Evolutionary conservation across 2,329 filamentous ascomycete species (phyloP).

Genomic region (Hypoxylon sp.): DNA sequence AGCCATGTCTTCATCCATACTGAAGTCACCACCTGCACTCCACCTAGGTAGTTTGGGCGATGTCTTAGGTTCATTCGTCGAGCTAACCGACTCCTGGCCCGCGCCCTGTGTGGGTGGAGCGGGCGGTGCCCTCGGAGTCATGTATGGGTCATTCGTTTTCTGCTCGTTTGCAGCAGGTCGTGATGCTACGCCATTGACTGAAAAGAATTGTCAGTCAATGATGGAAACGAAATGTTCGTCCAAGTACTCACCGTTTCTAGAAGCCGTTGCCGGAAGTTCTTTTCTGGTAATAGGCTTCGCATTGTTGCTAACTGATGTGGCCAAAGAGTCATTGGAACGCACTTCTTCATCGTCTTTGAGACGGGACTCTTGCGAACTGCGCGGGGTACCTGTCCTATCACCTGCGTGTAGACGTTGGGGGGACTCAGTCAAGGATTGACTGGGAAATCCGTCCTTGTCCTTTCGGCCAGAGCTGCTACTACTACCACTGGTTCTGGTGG

Average conservation of each 20-base stretch:
- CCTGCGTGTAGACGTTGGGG: conserved; percentile 54
- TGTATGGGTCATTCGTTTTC: conserved; percentile 68
- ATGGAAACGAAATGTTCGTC: conserved; percentile 21
- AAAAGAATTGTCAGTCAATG: conserved; percentile 40
- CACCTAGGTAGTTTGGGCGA: conserved; percentile 80
- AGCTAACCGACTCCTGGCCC: conserved; percentile 65
- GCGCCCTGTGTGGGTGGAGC: conserved; percentile 63
- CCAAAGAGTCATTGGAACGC: conserved; percentile 63
- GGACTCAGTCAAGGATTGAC: conserved; percentile 51
- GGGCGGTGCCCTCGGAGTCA: conserved; percentile 71
- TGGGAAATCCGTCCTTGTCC: conserved; percentile 54
- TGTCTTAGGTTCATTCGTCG: conserved; percentile 61
- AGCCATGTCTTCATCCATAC: conserved; percentile 95
- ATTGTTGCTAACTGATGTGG: conserved; percentile 57
- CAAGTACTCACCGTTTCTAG: conserved; percentile 62
- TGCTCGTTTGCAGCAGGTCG: conserved; percentile 55
- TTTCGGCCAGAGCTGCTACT: conserved; percentile 57
- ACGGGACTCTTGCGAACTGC: conserved; percentile 73
- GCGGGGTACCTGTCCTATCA: conserved; percentile 62
- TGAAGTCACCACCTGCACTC: conserved; percentile 89
- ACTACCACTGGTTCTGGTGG: conserved; percentile 59
- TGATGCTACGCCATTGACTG: conserved; percentile 58
- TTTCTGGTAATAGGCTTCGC: conserved; percentile 74
- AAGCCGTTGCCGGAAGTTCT: conserved; percentile 66
- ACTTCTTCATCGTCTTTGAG: conserved; percentile 68